phyloP scores from a whole-genome alignment of 805 yeast genomes.

The Cyberlindnera lachancei region DNA sequence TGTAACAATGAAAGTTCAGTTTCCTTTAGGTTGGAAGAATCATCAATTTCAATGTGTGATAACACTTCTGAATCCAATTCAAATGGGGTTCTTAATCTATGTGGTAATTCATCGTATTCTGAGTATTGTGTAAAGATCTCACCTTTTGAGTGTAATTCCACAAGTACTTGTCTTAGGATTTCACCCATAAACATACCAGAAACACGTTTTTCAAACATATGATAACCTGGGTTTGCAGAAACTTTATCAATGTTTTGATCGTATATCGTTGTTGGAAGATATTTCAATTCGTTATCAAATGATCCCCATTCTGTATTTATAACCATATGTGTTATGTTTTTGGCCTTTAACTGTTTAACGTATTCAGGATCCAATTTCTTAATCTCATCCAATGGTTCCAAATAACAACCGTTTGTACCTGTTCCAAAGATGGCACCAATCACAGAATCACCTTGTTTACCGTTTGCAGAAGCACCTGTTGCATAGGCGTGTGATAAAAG shows the following conservation, averaged over 20 bases:
- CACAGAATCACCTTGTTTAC: conserved; percentile 66
- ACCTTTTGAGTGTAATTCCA: conserved; percentile 56
- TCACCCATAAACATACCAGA: conserved; percentile 94
- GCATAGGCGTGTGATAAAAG: conserved; percentile 81
- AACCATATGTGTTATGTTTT: conserved; percentile 65
- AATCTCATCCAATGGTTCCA: conserved; percentile 68
- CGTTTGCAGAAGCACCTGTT: conserved; percentile 42
- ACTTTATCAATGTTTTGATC: conserved; percentile 64
- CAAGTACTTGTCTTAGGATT: conserved; percentile 62
- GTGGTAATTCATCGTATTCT: conserved; percentile 34
- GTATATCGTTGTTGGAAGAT: conserved; percentile 71
- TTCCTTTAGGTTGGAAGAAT: conserved; percentile 60
- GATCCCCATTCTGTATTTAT: conserved; percentile 98
- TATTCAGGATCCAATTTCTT: conserved; percentile 56
- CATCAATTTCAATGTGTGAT: conserved; percentile 81
- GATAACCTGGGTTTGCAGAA: conserved; percentile 80
- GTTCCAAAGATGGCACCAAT: conserved; percentile 94
- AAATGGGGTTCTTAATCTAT: conserved; percentile 70
- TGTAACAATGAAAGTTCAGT: conserved; percentile 64
- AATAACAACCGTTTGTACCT: conserved; percentile 95
- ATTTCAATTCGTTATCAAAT: conserved; percentile 73
- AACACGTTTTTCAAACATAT: conserved; percentile 88
- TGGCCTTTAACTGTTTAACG: conserved; percentile 27
- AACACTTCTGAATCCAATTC: conserved; percentile 75
- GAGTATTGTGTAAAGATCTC: conserved; percentile 51